These are phyloP conservation scores for Brettanomyces sp. DNA, from an alignment of 805 yeast genomes.

Conservation along the genomic window DNA sequence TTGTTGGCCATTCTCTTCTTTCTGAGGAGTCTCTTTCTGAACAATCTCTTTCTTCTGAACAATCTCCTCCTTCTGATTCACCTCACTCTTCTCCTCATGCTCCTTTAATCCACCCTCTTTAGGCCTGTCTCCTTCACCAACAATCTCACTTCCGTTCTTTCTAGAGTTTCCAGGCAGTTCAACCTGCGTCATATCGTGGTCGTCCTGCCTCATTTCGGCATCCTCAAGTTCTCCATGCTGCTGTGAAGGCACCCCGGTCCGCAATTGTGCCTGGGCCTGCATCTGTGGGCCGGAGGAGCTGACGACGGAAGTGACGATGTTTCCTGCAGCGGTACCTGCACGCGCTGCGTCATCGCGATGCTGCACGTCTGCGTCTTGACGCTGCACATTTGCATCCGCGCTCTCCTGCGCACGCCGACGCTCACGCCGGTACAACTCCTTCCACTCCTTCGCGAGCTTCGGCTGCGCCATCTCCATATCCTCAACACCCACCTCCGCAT, in stretches of 20 bases:
- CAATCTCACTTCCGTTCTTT: not conserved
- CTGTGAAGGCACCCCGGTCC: not conserved
- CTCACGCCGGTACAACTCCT: conserved; percentile 61
- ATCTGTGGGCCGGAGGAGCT: conserved; percentile 7
- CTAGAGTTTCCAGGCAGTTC: not conserved
- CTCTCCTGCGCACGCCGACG: conserved; percentile 31
- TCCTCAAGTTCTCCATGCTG: not conserved
- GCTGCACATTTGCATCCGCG: conserved; percentile 10
- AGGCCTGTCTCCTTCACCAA: too few species aligned
- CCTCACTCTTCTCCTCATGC: not conserved
- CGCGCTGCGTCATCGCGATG: not conserved
- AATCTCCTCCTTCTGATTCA: not conserved
- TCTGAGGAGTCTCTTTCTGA: not conserved
- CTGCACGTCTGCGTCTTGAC: too few species aligned
- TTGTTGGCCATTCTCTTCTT: too few species aligned
- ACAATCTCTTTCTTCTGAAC: not conserved
- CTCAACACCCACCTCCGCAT: conserved; percentile 92
- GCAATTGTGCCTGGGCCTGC: conserved; percentile 15
- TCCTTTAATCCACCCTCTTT: not conserved
- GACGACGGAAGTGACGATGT: not conserved
- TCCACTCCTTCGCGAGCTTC: conserved; percentile 68
- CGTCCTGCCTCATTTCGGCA: not conserved
- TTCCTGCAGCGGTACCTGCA: not conserved
- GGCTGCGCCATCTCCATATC: conserved; percentile 62
- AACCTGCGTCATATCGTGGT: not conserved